Conservation (phyloP, 1,139 yeast species). For the Scheffersomyces cryptocercus region DNA sequence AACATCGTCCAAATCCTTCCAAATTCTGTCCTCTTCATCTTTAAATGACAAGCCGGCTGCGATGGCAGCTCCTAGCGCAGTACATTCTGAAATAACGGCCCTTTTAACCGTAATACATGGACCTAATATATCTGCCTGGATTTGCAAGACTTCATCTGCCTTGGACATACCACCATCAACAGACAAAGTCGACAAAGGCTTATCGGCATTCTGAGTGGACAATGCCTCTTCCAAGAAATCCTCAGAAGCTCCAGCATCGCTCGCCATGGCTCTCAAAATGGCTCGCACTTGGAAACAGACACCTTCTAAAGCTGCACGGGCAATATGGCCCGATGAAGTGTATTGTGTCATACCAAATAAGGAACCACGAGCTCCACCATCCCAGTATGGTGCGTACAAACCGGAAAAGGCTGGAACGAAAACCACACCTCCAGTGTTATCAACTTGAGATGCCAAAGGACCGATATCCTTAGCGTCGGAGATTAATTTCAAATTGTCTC, state of each 20-base stretch:
- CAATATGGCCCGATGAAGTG: conserved; percentile 84
- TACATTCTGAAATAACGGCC: conserved; percentile 84
- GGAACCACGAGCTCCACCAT: conserved; percentile 88
- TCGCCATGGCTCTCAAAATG: conserved; percentile 85
- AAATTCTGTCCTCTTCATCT: conserved; percentile 61
- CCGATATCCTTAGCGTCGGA: conserved; percentile 86
- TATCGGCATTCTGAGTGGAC: conserved; percentile 41
- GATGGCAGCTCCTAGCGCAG: conserved; percentile 95
- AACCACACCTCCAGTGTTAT: conserved; percentile 86
- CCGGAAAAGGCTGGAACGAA: conserved; percentile 96
- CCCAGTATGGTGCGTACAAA: conserved; percentile 95
- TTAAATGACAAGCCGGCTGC: conserved; percentile 83
- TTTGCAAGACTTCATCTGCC: conserved; percentile 89
- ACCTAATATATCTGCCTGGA: conserved; percentile 87
- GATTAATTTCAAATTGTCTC: conserved; percentile 85
- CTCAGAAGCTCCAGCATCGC: conserved; percentile 66
- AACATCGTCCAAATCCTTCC: conserved; percentile 76
- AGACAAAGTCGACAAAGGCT: conserved; percentile 58
- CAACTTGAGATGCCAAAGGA: conserved; percentile 80
- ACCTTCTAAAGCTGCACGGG: conserved; percentile 93
- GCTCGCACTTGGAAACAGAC: conserved; percentile 94
- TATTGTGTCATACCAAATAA: conserved; percentile 91
- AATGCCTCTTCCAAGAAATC: conserved; percentile 48
- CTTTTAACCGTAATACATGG: conserved; percentile 83
- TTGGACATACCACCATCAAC: conserved; percentile 97